Conservation (phyloP, 148 eudicot genomes). For the Cornus kousa region DNA sequence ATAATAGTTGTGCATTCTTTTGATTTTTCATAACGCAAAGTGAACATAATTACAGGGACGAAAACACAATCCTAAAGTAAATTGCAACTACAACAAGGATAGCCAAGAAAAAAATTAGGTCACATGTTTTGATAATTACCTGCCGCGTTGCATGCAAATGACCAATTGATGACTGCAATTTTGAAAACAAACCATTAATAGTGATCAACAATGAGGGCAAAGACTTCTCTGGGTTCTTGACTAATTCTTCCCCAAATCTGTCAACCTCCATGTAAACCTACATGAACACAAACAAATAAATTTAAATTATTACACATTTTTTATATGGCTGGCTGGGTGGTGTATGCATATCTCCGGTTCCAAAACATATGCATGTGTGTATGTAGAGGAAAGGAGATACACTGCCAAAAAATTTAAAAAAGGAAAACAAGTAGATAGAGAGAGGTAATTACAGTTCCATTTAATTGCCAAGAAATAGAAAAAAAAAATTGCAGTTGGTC, state of each 20-base stretch:
- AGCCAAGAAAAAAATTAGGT: neutral
- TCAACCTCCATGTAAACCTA: conserved; percentile 87
- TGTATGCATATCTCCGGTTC: neutral
- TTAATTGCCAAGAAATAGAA: neutral
- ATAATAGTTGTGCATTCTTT: conserved; percentile 1
- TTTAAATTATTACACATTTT: neutral
- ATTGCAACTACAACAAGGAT: neutral
- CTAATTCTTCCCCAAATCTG: conserved; percentile 60
- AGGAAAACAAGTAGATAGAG: neutral
- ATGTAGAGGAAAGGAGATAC: neutral
- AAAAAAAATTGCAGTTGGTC: neutral
- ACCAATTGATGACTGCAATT: conserved; percentile 72
- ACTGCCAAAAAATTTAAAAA: neutral
- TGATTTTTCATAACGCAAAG: neutral
- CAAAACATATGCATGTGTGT: neutral
- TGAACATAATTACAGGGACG: neutral
- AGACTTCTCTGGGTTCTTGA: conserved; percentile 69
- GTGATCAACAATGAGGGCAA: conserved; percentile 56
- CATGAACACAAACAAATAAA: conserved; percentile 9
- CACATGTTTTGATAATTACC: conserved; percentile 33
- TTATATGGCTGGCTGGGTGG: neutral
- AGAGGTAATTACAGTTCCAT: neutral
- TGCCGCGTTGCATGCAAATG: conserved; percentile 57
- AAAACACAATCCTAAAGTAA: neutral
- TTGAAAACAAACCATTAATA: conserved; percentile 57